phyloP scores from a whole-genome alignment of 228 moss, liverwort and hornwort species.

The Sphagnum magellanicum region DNA sequence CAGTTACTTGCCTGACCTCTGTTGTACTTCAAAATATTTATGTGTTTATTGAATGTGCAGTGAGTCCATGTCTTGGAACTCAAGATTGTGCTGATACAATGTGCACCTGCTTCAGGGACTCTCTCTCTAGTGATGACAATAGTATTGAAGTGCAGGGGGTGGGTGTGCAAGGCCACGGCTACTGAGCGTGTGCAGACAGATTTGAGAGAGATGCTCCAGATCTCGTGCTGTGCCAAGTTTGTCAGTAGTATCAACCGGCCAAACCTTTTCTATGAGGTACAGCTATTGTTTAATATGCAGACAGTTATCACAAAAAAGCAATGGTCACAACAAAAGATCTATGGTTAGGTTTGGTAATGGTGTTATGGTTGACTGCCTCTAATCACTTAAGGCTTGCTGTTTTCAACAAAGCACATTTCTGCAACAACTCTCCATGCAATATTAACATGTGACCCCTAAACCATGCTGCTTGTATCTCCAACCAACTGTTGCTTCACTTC shows the following conservation, averaged over 20 bases:
- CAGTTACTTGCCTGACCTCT: too few species aligned
- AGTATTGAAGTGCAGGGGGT: slow-evolving; percentile 15
- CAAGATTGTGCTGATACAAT: too few species aligned
- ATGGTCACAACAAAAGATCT: too few species aligned
- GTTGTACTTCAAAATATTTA: too few species aligned
- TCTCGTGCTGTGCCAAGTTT: slow-evolving; percentile 79
- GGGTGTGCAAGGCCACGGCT: slow-evolving; percentile 80
- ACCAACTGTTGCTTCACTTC: slow-evolving; percentile 4
- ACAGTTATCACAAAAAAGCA: not conserved
- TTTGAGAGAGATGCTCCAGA: slow-evolving; percentile 86
- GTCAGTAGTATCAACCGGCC: slow-evolving; percentile 92
- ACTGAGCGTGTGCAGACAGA: slow-evolving; percentile 95
- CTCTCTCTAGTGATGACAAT: slow-evolving; percentile 1
- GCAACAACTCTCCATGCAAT: not conserved
- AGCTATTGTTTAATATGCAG: not conserved
- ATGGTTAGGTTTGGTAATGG: too few species aligned
- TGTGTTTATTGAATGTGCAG: too few species aligned
- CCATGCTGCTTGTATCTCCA: slow-evolving; percentile 9
- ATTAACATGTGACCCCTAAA: not conserved
- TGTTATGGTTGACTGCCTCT: not conserved
- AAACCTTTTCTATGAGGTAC: slow-evolving; percentile 92
- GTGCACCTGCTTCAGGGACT: not conserved
- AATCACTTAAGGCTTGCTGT: not conserved
- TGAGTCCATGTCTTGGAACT: too few species aligned
- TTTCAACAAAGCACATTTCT: not conserved